Evolutionary conservation across 1,284 basidiomycete species (phyloP), one percentile per base, ranked within the genome.

Genomic region (Malassezia dermatis): DNA sequence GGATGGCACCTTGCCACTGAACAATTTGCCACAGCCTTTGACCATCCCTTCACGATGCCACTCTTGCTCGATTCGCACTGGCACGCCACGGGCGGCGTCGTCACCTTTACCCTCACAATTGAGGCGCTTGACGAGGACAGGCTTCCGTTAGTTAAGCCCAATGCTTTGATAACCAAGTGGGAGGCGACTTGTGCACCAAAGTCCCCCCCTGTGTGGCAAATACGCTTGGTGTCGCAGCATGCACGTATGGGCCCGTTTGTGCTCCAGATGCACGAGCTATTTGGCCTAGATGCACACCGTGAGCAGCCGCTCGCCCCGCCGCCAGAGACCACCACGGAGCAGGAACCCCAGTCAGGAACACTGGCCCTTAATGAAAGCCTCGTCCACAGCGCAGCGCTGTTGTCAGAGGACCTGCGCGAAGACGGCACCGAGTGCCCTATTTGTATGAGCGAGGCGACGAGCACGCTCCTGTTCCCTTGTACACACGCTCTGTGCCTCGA

Each of bases 261-360:
- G 1, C 67, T 74, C 53, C 70, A 70, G 51, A 46, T 74, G 43
- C 70, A 74, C 43, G 70, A 74, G 53, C 56, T 74, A 30, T 74
- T 71, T 37, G 71, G 67, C 0, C 42, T 73, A 59, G 2, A 59
- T 60, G 64, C 70, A 7, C 65, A 65, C 1, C 57, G 63, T 1
- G 63, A 64, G 4, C 44, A 48, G 3, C 41, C 37, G 19, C 19
- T 28, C n/a, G 45, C 53, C 28, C 53, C 55, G 5, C 42, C 58
- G 61, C 51, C 6, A 53, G 54, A 27, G 48, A 45, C 13, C 34
- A 32, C 2, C 57, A 53, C 12, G 49, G 23, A 39, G 37, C 11
- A 15, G 5, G 32, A 17, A 10, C 19, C 37, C 1, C 17, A 12
- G 17, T 15, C 27, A 8, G 23, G 19, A 5, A 31, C 34, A 15